Conservation (phyloP, 768 basidiomycete genomes). For the Hydnum rufescens region DNA sequence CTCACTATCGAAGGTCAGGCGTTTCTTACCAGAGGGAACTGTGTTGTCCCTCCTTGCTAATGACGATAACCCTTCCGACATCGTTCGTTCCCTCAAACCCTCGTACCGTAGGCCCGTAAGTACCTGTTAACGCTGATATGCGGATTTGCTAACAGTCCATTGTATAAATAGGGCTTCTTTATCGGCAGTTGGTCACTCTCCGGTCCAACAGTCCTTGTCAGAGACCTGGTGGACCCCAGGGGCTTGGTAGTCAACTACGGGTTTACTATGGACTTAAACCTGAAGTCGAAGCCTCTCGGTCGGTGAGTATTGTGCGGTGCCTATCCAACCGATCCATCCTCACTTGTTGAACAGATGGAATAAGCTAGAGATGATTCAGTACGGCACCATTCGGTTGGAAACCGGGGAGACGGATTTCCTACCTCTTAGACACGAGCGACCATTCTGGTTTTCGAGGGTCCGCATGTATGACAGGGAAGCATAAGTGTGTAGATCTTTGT, state of each 20-base stretch:
- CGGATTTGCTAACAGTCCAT: neutral
- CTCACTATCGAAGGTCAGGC: constrained; percentile 24
- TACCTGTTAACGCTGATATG: neutral
- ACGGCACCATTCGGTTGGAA: constrained; percentile 56
- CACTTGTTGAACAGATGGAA: constrained; percentile 17
- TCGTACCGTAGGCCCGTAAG: constrained; percentile 57
- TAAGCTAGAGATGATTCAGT: constrained; percentile 50
- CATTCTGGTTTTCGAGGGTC: constrained; percentile 92
- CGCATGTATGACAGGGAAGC: constrained; percentile 18
- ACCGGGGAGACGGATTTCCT: constrained; percentile 54
- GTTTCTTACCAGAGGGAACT: constrained; percentile 72
- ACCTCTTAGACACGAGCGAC: constrained; percentile 59
- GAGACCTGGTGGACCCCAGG: constrained; percentile 42
- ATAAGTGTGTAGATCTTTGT: no score
- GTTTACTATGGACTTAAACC: constrained; percentile 51
- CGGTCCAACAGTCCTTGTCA: constrained; percentile 38
- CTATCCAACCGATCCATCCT: neutral
- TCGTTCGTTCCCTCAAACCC: constrained; percentile 60
- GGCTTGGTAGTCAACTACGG: constrained; percentile 31
- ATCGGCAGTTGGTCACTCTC: constrained; percentile 55
- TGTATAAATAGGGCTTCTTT: constrained; percentile 37
- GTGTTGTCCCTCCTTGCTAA: constrained; percentile 74
- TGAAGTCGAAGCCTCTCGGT: constrained; percentile 63
- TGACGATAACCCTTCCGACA: constrained; percentile 52
- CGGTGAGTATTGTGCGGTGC: constrained; percentile 37